These are phyloP conservation scores for Phytophthora uliginosa DNA, from an alignment of 352 stramenopile genomes.

Conservation along the genomic window DNA sequence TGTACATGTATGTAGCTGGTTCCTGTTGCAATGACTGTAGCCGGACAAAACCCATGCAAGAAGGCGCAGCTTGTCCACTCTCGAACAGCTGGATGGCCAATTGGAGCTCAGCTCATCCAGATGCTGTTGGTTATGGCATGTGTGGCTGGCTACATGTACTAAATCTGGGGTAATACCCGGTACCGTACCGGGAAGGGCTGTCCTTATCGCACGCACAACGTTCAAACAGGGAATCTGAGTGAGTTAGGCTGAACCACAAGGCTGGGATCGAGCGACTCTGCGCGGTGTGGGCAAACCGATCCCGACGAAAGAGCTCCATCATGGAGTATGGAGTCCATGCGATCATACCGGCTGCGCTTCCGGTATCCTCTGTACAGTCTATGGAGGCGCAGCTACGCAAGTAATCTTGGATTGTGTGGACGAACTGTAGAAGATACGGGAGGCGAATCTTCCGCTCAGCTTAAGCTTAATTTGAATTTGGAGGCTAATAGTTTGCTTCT, in stretches of 20 bases:
- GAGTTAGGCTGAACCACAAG: background rate
- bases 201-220: background rate
- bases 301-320: background rate
- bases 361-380: slow-evolving; percentile 12
- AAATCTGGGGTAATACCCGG: background rate
- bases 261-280: background rate
- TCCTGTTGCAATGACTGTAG: background rate
- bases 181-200: background rate
- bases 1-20: too few relatives aligned
- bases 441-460: slow-evolving; percentile 1
- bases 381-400: slow-evolving; percentile 16
- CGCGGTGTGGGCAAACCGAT: slow-evolving; percentile 1
- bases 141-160: background rate
- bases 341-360: background rate
- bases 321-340: background rate
- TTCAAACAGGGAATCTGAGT: background rate
- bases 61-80: background rate
- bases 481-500: background rate
- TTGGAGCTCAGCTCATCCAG: slow-evolving; percentile 16
- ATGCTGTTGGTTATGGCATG: slow-evolving; percentile 3
- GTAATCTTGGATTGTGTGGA: slow-evolving; percentile 14
- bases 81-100: slow-evolving; percentile 1
- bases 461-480: slow-evolving; percentile 5
- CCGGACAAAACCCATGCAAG: slow-evolving; percentile 11
- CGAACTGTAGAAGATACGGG: background rate